phyloP scores from a whole-genome alignment of 495 filamentous ascomycete species.

The Geopyxis carbonaria region DNA sequence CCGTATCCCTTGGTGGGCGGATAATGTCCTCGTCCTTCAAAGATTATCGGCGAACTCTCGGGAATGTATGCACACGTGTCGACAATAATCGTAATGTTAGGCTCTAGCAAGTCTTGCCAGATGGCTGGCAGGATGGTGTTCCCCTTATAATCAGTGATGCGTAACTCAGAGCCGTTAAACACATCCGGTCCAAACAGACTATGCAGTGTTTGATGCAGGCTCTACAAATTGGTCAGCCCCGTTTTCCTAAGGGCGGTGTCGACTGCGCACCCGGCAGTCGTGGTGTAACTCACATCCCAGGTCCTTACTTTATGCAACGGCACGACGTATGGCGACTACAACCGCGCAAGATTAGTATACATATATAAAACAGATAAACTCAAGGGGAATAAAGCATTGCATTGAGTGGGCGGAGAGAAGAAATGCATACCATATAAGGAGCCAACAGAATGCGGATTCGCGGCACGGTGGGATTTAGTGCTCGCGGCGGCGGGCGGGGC shows the following conservation, averaged over 20 bases:
- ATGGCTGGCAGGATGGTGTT: constrained; percentile 11
- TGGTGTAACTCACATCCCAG: constrained; percentile 15
- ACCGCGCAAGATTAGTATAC: background rate
- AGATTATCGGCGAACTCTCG: constrained; percentile 12
- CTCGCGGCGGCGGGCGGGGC: background rate
- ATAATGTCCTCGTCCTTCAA: too few relatives aligned
- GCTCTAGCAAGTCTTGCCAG: constrained; percentile 16
- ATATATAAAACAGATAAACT: background rate
- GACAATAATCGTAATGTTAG: constrained; percentile 20
- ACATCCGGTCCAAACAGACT: constrained; percentile 13
- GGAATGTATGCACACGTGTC: constrained; percentile 16
- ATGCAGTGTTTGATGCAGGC: constrained; percentile 11
- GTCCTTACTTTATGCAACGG: constrained; percentile 19
- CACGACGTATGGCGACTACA: constrained; percentile 16
- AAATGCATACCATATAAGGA: constrained; percentile 14
- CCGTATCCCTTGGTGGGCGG: too few relatives aligned
- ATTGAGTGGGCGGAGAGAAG: too few relatives aligned
- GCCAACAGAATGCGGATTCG: constrained; percentile 21
- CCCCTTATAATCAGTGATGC: constrained; percentile 18
- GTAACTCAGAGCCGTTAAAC: constrained; percentile 9
- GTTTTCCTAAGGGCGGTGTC: background rate
- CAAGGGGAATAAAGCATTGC: too few relatives aligned
- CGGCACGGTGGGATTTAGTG: constrained; percentile 4
- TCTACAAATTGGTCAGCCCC: too few relatives aligned
- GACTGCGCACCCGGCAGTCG: background rate